Evolutionary conservation across 768 basidiomycete species (phyloP).

Genomic region (Pisolithus tinctorius): DNA sequence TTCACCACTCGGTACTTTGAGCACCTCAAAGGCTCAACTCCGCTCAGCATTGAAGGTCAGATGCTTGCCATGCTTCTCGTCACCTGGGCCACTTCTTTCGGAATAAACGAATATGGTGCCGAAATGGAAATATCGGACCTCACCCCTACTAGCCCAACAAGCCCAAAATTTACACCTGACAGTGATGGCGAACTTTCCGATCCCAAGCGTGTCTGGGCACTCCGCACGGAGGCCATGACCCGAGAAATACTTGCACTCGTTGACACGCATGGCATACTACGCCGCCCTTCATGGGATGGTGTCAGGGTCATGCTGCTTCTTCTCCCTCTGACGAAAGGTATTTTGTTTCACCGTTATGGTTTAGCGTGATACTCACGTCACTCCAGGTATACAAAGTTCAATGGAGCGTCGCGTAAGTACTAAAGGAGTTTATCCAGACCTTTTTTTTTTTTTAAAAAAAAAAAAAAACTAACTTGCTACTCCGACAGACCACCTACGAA

Average conservation of each 20-base stretch:
- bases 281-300: conserved; percentile 83
- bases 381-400: conserved; percentile 20
- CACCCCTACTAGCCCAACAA: conserved; percentile 2
- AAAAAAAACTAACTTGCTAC: background rate
- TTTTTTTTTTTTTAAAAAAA: too few relatives aligned
- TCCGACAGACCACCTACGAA: conserved; percentile 61
- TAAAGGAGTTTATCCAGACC: too few relatives aligned
- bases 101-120: conserved; percentile 71
- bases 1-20: conserved; percentile 68
- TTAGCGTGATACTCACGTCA: conserved; percentile 5
- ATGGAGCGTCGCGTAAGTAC: conserved; percentile 19
- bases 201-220: conserved; percentile 38
- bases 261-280: conserved; percentile 70
- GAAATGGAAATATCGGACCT: conserved; percentile 29
- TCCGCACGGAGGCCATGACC: conserved; percentile 60
- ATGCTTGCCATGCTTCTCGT: conserved; percentile 76
- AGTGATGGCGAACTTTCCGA: conserved; percentile 26
- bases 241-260: conserved; percentile 73
- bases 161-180: conserved; percentile 11
- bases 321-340: conserved; percentile 81
- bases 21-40: conserved; percentile 53
- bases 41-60: conserved; percentile 65
- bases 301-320: conserved; percentile 73
- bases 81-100: conserved; percentile 87
- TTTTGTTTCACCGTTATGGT: background rate